Conservation (phyloP, 257 asterid species). For the Jaltomata sinuosa region DNA sequence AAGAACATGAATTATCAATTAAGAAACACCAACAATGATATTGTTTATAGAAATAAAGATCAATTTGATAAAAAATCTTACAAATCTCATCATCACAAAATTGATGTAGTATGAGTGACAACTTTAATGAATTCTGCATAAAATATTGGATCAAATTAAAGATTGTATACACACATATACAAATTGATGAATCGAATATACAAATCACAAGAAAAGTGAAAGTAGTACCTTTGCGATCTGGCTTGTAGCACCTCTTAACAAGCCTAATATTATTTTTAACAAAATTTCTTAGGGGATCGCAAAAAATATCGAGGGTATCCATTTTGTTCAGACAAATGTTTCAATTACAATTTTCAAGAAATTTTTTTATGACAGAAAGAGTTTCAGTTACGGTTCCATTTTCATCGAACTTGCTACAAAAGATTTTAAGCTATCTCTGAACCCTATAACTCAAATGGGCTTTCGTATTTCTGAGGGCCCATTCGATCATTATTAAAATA, state of each 20-base stretch:
- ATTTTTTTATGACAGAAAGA: neutral
- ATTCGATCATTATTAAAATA: neutral
- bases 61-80: constrained; percentile 23
- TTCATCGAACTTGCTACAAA: neutral
- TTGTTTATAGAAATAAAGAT: constrained; percentile 28
- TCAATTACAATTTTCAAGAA: neutral
- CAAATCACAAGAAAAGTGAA: neutral
- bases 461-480: neutral
- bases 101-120: constrained; percentile 25
- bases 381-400: too few relatives aligned
- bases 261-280: constrained; percentile 22
- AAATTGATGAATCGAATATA: neutral
- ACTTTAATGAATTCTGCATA: constrained; percentile 22
- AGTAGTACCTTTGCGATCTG: constrained; percentile 17
- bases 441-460: neutral
- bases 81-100: constrained; percentile 27
- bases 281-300: constrained; percentile 27
- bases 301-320: constrained; percentile 20
- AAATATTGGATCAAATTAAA: neutral
- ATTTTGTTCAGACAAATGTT: neutral
- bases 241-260: constrained; percentile 24
- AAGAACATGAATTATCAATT: neutral
- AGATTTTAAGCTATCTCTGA: neutral
- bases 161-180: neutral
- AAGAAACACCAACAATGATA: constrained; percentile 23